Evolutionary conservation across 2,329 filamentous ascomycete genomes (phyloP), one percentile per base, ranked within the genome.

Genomic region (Lojkania enalia): DNA sequence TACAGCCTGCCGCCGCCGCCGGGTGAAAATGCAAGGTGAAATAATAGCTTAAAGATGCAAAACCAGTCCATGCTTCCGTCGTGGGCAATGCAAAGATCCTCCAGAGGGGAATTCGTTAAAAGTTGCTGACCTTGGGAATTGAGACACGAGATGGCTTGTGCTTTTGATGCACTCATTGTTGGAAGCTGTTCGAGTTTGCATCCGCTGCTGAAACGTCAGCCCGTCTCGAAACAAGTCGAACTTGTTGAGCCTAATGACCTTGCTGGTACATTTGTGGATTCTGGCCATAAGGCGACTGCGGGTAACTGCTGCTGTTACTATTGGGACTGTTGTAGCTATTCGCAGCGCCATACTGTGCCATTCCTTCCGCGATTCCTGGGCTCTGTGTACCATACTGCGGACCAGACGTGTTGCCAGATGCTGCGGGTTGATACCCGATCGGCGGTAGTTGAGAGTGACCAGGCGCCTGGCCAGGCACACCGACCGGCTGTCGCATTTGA

Each of bases 381-480:
- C 71, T 71, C 44, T 71, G 71, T 15, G 72, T 69, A 49, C 67
- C 64, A 55, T 78, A 78, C 58, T 76, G 74, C 46, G 71, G 66
- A 42, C 71, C 69, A 41, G 69, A 61, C 23, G 64, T 57, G 40
- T 71, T 70, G 44, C 69, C 70, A 55, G 68, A 69, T 37, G 66
- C 71, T 27, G 74, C 74, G 48, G 74, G 72, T 48, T 76, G 73
- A 54, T 78, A 78, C 40, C 74, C 76, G 54, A 78, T 78, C 16
- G 76, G 76, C 31, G 76, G 76, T 35, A 78, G 63, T 55, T 77
- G 76, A 42, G 73, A 74, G 30, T 73, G 74, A 41, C 71, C 69
- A 43, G 66, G 64, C 54, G 73, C 71, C 42, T 72, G 68, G n/a
- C 71, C 73, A 48, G 71, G 71, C 27, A 67, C 63, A 23, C 63